Percentiles rank a stretch among this genome's conserved stretches.
phyloP scores from a whole-genome alignment of 768 basidiomycete genomes.

The Trametes meyenii region DNA sequence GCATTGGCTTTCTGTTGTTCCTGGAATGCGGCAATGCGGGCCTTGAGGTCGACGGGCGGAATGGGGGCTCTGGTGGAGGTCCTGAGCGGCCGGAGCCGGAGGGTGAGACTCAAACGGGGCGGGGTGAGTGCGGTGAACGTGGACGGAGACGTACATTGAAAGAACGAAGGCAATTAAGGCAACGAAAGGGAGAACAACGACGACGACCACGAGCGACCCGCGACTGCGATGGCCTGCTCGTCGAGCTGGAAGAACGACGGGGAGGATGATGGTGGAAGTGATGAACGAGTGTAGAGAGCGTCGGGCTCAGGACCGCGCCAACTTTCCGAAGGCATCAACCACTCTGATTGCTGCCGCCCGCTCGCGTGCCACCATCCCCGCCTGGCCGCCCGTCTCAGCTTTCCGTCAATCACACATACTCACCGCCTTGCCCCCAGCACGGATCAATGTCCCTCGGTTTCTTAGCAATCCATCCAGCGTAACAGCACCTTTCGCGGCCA shows the following conservation, averaged over 20 bases:
- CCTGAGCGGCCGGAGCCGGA: conserved; percentile 20
- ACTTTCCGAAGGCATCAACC: not conserved
- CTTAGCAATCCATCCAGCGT: not conserved
- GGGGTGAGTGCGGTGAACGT: conserved; percentile 5
- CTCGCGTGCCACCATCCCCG: conserved; percentile 4
- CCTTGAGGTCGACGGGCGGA: conserved; percentile 62
- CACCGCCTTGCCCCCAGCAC: conserved; percentile 8
- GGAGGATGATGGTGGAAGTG: conserved; percentile 29
- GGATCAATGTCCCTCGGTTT: conserved; percentile 4
- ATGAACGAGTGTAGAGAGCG: conserved; percentile 14
- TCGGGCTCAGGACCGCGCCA: conserved; percentile 7
- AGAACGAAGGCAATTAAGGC: conserved; percentile 24
- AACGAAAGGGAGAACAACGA: conserved; percentile 20
- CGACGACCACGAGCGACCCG: conserved; percentile 37
- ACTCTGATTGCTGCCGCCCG: conserved; percentile 18
- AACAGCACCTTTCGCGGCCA: too few species aligned
- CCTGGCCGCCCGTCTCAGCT: not conserved
- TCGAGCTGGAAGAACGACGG: conserved; percentile 22
- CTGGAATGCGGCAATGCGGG: conserved; percentile 82
- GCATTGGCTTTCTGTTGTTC: conserved; percentile 45
- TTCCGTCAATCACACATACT: conserved; percentile 20
- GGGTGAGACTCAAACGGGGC: conserved; percentile 12
- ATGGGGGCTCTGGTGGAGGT: conserved; percentile 29
- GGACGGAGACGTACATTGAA: conserved; percentile 25
- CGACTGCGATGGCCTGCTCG: conserved; percentile 35